Evolutionary conservation across 441 rosid genomes (phyloP), one percentile per base, ranked within the genome.

Genomic region (Gossypium schwendimanii): DNA sequence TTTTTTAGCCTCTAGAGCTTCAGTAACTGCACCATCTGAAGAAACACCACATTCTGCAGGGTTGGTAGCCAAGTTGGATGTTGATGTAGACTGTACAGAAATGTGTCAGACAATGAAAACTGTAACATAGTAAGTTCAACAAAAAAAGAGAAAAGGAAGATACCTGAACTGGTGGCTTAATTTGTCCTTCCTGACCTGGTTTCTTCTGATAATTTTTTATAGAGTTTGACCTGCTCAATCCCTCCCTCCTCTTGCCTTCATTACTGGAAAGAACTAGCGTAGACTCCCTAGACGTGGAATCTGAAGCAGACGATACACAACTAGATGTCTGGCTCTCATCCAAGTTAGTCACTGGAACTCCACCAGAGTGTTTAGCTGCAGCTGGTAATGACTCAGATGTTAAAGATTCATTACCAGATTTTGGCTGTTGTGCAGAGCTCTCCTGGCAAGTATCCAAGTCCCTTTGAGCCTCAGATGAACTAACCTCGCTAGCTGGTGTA

Each of bases 191-290:
- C 79, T 84, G 83, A 36, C 76, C 76, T 28, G 61, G 50, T 76
- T 78, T 82, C 79, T 82, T 85, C 75, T 84, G 89, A 60, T 73
- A 67, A 76, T 90, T 89, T 82, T 88, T 86, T 1, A 82, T 84
- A 63, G 90, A 82, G 79, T 83, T 87, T 52, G 88, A 85, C 78
- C 86, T 74, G 72, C 84, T 76, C 79, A 84, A 72, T 63, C 61
- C 69, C 68, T 83, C 89, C 75, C 31, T 83, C 76, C 76, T 85
- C 70, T 78, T 77, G 28, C 60, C 80, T 26, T 84, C 91, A 64
- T 61, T 49, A 73, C 64, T 75, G 63, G 72, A 28, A 33, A 21
- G 50, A 18, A 69, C 75, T 23, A 76, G 59, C 33, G 36, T 45
- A 58, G 81, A 47, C 65, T 81, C 86, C 75, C 80, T 82, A 47